Percentiles rank a stretch among this genome's conserved stretches.
phyloP scores from a whole-genome alignment of 306 rosid genomes.

The Dalbergia cultrata region DNA sequence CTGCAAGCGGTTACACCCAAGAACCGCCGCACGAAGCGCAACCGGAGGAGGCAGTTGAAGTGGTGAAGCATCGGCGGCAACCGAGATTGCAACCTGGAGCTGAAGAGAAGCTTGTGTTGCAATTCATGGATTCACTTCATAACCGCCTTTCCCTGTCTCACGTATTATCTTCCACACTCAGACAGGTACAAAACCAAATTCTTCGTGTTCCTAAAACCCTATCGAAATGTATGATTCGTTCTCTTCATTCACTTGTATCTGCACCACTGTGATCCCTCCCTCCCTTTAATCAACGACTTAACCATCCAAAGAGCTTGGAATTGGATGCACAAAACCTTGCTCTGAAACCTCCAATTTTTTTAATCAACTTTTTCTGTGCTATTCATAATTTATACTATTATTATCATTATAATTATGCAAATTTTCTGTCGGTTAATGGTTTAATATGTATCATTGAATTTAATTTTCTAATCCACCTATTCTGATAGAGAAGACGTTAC shows the following conservation, averaged over 20 bases:
- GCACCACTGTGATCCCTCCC: too few species aligned
- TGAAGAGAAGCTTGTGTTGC: conserved; percentile 61
- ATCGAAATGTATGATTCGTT: background rate
- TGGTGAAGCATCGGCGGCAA: conserved; percentile 5
- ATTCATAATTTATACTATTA: background rate
- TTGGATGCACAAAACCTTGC: background rate
- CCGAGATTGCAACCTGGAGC: conserved; percentile 10
- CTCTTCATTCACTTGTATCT: background rate
- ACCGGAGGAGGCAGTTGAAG: conserved; percentile 28
- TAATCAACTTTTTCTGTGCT: background rate
- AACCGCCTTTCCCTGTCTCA: conserved; percentile 63
- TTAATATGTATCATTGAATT: conserved; percentile 1
- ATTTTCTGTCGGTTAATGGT: background rate
- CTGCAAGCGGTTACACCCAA: conserved; percentile 20
- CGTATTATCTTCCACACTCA: conserved; percentile 70
- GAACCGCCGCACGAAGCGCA: conserved; percentile 36
- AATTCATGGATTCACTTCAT: conserved; percentile 76
- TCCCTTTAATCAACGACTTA: background rate
- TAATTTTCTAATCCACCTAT: background rate
- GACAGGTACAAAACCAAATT: conserved; percentile 59
- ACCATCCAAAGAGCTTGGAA: background rate
- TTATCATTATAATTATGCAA: background rate
- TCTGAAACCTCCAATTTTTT: background rate
- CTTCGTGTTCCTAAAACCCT: background rate
- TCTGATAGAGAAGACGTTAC: background rate